Evolutionary conservation across 2,329 filamentous ascomycete species (phyloP).

Genomic region (Colletotrichum tanaceti): DNA sequence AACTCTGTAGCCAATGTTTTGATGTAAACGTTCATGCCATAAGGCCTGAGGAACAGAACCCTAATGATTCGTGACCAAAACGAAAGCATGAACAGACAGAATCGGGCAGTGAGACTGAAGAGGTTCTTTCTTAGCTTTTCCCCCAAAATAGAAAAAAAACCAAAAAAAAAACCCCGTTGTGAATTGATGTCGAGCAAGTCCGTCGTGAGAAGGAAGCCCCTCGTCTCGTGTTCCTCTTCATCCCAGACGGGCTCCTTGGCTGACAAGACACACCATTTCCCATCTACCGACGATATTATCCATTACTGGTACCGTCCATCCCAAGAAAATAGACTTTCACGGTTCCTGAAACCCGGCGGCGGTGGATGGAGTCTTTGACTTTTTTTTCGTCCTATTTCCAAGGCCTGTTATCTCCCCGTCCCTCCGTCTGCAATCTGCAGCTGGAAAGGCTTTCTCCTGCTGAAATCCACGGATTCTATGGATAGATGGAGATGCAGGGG

Average conservation of each 20-base stretch:
- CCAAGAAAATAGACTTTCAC: constrained; percentile 14
- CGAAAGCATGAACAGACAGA: too few relatives aligned
- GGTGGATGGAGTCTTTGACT: constrained; percentile 27
- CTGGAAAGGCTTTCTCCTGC: constrained; percentile 3
- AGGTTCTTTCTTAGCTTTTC: too few relatives aligned
- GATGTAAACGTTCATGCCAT: neutral
- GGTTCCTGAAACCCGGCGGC: constrained; percentile 30
- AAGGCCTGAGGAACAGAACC: too few relatives aligned
- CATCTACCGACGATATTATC: too few relatives aligned
- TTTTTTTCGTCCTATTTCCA: neutral
- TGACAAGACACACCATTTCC: too few relatives aligned
- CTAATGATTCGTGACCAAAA: too few relatives aligned
- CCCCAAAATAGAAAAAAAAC: too few relatives aligned
- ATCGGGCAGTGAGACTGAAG: too few relatives aligned
- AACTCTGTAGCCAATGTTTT: neutral
- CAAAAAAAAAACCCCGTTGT: too few relatives aligned
- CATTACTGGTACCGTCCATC: neutral
- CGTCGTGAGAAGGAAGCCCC: too few relatives aligned
- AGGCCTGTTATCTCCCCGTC: constrained; percentile 4
- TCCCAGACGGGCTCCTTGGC: neutral
- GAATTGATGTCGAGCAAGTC: too few relatives aligned
- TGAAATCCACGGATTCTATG: constrained; percentile 33
- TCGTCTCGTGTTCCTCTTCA: neutral
- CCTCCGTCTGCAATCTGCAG: neutral
- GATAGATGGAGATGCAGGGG: constrained; percentile 2